Evolutionary conservation across 768 basidiomycete genomes (phyloP).

Genomic region (Tulasnella sp.): DNA sequence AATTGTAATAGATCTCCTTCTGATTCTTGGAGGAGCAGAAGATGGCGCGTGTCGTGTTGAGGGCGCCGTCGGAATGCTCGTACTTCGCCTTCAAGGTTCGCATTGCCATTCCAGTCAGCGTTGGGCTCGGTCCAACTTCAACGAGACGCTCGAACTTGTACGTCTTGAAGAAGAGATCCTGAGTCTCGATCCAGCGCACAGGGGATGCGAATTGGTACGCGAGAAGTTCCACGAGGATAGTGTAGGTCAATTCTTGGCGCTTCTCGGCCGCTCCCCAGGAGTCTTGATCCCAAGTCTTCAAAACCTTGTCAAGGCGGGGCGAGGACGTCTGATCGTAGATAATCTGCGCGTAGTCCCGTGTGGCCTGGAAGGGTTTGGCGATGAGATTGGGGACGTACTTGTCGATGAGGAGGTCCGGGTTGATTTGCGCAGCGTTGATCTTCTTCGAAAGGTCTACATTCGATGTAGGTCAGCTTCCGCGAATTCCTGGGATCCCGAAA

Average conservation of each 20-base stretch:
- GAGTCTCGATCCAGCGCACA: conserved; percentile 98
- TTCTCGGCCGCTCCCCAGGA: conserved; percentile 72
- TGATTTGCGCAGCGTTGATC: conserved; percentile 81
- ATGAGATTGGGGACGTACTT: conserved; percentile 98
- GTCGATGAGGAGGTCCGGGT: conserved; percentile 88
- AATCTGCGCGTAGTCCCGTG: conserved; percentile 80
- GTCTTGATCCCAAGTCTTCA: conserved; percentile 88
- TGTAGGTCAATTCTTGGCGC: conserved; percentile 89
- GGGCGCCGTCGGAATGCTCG: conserved; percentile 78
- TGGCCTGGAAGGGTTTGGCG: conserved; percentile 74
- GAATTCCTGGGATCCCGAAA: background rate
- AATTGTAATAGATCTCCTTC: conserved; percentile 97
- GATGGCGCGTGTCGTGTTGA: conserved; percentile 66
- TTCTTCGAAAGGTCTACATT: conserved; percentile 86
- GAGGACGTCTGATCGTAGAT: conserved; percentile 97
- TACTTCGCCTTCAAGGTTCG: conserved; percentile 90
- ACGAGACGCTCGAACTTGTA: conserved; percentile 89
- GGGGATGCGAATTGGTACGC: conserved; percentile 98
- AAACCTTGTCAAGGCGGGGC: conserved; percentile 88
- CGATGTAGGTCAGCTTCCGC: background rate
- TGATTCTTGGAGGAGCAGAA: conserved; percentile 90
- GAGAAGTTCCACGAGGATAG: conserved; percentile 90
- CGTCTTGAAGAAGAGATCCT: conserved; percentile 80
- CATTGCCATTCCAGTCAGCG: conserved; percentile 87
- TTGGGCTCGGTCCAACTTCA: conserved; percentile 93